These are phyloP conservation scores for Nelumbo lutea DNA, from an alignment of 164 flowering plant species.

Conservation along the genomic window DNA sequence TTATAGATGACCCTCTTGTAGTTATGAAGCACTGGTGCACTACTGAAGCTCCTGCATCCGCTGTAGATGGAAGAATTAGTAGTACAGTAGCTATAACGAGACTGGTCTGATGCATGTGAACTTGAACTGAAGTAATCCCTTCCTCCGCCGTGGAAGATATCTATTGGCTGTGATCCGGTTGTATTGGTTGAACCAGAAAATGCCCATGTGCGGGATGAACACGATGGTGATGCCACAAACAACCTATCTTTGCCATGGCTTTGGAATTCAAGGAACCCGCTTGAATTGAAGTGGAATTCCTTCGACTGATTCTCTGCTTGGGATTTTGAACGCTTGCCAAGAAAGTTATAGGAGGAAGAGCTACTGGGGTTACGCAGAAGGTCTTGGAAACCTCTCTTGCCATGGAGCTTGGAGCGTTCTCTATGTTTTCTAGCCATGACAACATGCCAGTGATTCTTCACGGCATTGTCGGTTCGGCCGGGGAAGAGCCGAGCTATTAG, in stretches of 20 bases:
- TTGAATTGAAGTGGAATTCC: conserved; percentile 17
- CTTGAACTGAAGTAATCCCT: conserved; percentile 16
- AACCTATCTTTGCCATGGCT: conserved; percentile 21
- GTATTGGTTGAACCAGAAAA: conserved; percentile 15
- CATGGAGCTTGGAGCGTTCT: conserved; percentile 48
- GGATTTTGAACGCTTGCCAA: conserved; percentile 12
- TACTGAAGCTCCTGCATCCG: conserved; percentile 7
- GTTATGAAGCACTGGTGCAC: conserved; percentile 11
- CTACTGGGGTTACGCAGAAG: conserved; percentile 9
- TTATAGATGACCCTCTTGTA: conserved; percentile 24
- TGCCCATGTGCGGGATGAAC: conserved; percentile 21
- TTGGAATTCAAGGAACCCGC: conserved; percentile 28
- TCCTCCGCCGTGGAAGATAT: conserved; percentile 16
- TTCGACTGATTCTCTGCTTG: conserved; percentile 16
- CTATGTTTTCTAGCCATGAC: conserved; percentile 79
- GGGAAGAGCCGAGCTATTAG: conserved; percentile 73
- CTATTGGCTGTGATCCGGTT: conserved; percentile 13
- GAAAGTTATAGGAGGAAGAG: conserved; percentile 9
- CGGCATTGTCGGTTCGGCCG: conserved; percentile 84
- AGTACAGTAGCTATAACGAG: conserved; percentile 5
- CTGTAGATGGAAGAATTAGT: conserved; percentile 23
- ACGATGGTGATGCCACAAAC: conserved; percentile 21
- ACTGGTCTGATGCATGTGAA: conserved; percentile 16
- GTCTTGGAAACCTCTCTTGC: conserved; percentile 36
- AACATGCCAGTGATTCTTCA: conserved; percentile 93